These are phyloP conservation scores for Cladophialophora carrionii DNA, from an alignment of 2,329 filamentous ascomycete genomes.

Conservation along the genomic window DNA sequence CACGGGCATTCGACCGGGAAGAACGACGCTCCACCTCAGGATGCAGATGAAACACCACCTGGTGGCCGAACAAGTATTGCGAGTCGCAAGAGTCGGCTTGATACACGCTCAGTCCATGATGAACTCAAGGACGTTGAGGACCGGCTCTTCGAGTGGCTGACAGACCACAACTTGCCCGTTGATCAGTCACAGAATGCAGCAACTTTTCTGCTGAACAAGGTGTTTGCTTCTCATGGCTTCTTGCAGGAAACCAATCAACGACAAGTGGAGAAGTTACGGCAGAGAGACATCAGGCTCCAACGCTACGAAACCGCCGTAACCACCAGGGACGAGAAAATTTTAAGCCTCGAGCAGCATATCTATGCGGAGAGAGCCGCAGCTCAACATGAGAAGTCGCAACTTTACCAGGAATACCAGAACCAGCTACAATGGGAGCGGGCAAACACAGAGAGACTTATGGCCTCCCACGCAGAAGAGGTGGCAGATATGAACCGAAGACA, in stretches of 20 bases:
- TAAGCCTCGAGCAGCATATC: background rate
- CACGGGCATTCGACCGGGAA: background rate
- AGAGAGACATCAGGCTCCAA: background rate
- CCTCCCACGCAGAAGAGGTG: background rate
- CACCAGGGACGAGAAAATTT: background rate
- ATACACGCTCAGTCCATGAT: background rate
- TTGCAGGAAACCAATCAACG: background rate
- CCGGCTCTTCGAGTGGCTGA: background rate
- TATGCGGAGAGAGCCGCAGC: background rate
- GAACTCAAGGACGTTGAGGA: background rate
- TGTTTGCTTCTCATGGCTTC: slow-evolving; percentile 1
- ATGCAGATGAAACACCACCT: background rate
- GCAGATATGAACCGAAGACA: background rate
- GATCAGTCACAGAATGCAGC: background rate
- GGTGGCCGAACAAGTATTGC: background rate
- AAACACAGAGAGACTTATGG: background rate
- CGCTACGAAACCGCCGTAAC: background rate
- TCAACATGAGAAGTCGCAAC: background rate
- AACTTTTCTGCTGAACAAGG: background rate
- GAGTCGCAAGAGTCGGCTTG: background rate
- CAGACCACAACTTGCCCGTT: background rate
- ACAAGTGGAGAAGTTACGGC: background rate
- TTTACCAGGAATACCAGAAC: background rate
- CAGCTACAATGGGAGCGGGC: background rate
- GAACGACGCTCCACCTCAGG: background rate